A percentile compares a stretch with the other conserved stretches of the same genome.
These are phyloP conservation scores for Seminavis robusta DNA, from an alignment of 108 stramenopile species.

Conservation along the genomic window DNA sequence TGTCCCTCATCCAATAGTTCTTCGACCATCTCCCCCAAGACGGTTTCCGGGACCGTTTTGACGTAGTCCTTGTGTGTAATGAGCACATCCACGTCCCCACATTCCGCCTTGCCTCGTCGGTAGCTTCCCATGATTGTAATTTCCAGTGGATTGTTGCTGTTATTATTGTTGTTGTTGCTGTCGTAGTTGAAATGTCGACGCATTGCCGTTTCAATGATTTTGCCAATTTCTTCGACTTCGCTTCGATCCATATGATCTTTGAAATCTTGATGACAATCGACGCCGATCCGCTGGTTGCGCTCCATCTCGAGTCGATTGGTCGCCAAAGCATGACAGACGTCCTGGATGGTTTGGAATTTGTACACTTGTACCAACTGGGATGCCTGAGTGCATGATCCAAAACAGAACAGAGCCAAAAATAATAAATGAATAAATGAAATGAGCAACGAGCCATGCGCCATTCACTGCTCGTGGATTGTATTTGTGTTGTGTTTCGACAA, in stretches of 20 bases:
- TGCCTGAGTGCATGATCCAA: no score
- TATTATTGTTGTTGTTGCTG: no score
- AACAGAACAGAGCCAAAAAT: no score
- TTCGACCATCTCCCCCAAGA: conserved; percentile 38
- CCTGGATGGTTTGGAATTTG: conserved; percentile 20
- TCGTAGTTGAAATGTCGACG: no score
- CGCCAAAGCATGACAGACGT: conserved; percentile 22
- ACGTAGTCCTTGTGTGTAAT: conserved; percentile 29
- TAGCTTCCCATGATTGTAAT: conserved; percentile 52
- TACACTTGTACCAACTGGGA: no score
- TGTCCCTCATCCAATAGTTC: conserved; percentile 33
- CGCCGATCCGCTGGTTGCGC: conserved; percentile 43
- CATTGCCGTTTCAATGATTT: no score
- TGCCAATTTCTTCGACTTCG: no score
- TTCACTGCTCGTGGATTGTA: no score
- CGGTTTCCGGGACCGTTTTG: conserved; percentile 21
- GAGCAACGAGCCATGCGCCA: no score
- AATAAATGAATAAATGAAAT: no score
- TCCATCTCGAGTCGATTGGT: conserved; percentile 12
- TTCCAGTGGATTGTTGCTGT: no score
- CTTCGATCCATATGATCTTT: conserved; percentile 34
- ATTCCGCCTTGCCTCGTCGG: conserved; percentile 31
- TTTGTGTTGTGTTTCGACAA: no score
- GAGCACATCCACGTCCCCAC: conserved; percentile 55
- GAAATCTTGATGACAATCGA: conserved; percentile 60